Evolutionary conservation across 78 protist genomes (phyloP), one percentile per base, ranked within the genome.

Genomic region (Dictyostelium brefeldianum): DNA sequence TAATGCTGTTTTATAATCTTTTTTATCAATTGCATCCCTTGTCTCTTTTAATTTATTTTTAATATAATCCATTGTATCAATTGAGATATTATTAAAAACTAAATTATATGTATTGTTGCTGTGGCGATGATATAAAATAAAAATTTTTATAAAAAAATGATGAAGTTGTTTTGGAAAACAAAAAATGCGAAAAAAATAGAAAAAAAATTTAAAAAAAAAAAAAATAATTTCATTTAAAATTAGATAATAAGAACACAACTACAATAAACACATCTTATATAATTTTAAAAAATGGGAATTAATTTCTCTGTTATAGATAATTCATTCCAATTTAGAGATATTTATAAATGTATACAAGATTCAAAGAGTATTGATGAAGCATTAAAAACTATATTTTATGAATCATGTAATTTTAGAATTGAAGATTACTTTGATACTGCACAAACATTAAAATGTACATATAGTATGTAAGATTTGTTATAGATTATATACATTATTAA

Each of bases 1-100:
- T n/a, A 87, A n/a, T 51, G 79, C 84, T 65, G 70, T 87, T 41
- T 74, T 64, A 77, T 50, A 87, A 51, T 87, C 93, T 36, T 87
- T 87, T 54, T 87, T 87, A 48, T 77, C 93, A 3, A 87, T 78
- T 15, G 93, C 83, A 0, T 77, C 93, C 51, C 47, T 87, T 47
- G 93, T 77, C n/a, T 87, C 85, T 51, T 87, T 87, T 31, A 87
- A 31, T 54, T 18, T 22, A 56, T 36, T n/a, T 64, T 87, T 87
- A 12, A 87, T 47, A 65, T 87, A 70, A 15, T 54, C 56, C 74
- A 81, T 65, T 57, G 17, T 67, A 51, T 51, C 0, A 51, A 14
- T 4, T 51, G 10, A 4, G 56, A 4, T 51, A 4, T 4, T 51
- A 51, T 51, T n/a, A n/a, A n/a, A n/a, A n/a, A 36, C 2, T 36